Conservation (phyloP, 768 basidiomycete species). For the Lentinus tigrinus region DNA sequence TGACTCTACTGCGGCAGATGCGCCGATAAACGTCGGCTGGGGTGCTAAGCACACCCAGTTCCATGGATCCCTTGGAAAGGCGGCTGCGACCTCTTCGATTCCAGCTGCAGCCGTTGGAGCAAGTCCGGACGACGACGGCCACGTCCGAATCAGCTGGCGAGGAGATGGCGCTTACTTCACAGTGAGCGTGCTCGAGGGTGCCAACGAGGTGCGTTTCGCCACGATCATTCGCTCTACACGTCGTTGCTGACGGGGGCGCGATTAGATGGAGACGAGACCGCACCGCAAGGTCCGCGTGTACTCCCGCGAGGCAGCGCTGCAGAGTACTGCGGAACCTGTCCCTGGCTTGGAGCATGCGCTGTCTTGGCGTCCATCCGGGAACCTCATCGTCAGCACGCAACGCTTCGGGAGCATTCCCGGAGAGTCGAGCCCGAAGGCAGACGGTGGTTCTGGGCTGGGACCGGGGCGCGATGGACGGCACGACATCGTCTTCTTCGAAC, state of each 20-base stretch:
- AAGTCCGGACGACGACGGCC: constrained; percentile 69
- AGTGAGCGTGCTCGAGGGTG: constrained; percentile 63
- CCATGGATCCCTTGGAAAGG: constrained; percentile 91
- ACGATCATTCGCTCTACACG: background rate
- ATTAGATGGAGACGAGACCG: constrained; percentile 7
- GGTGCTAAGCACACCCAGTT: constrained; percentile 97
- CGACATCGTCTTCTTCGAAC: constrained; percentile 92
- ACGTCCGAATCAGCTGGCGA: constrained; percentile 85
- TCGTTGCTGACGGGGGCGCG: background rate
- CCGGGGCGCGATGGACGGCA: constrained; percentile 66
- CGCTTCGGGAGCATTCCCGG: constrained; percentile 77
- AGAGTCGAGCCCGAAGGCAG: constrained; percentile 30
- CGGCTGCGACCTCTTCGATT: constrained; percentile 59
- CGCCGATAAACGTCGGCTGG: constrained; percentile 96
- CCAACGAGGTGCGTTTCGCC: constrained; percentile 28
- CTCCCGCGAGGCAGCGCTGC: constrained; percentile 68
- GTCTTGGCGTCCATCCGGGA: constrained; percentile 87
- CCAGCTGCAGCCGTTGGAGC: constrained; percentile 41
- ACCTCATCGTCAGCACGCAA: constrained; percentile 79
- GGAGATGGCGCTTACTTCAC: constrained; percentile 91
- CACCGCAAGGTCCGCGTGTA: constrained; percentile 72
- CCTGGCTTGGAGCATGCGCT: constrained; percentile 78
- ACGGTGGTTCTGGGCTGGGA: constrained; percentile 11
- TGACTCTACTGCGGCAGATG: constrained; percentile 48
- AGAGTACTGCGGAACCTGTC: constrained; percentile 82